Conservation (phyloP, 768 basidiomycete genomes). For the Suillus tomentosus region DNA sequence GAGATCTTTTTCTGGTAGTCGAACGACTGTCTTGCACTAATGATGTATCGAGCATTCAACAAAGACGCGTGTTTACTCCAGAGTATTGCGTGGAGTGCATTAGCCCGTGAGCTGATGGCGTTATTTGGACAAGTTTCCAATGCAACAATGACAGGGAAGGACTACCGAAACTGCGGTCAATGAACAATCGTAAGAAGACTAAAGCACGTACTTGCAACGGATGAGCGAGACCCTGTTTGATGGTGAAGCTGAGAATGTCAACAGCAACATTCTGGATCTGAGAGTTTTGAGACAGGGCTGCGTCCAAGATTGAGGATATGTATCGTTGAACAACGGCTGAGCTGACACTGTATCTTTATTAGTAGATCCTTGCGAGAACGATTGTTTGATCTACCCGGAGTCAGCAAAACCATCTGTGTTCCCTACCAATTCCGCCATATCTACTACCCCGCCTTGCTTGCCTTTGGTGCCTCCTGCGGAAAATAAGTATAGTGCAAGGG, state of each 20-base stretch:
- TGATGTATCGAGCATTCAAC: conserved; percentile 80
- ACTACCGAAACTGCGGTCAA: conserved; percentile 44
- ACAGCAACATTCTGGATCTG: conserved; percentile 82
- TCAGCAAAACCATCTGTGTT: conserved; percentile 96
- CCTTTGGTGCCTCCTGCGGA: conserved; percentile 21
- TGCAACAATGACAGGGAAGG: conserved; percentile 88
- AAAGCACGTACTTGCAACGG: conserved; percentile 71
- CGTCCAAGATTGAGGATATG: conserved; percentile 75
- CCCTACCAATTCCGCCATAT: conserved; percentile 94
- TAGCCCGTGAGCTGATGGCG: conserved; percentile 71
- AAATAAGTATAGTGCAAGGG: not conserved
- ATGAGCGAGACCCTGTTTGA: conserved; percentile 94
- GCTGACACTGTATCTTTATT: conserved; percentile 64
- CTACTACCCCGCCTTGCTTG: conserved; percentile 49
- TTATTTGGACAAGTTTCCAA: conserved; percentile 81
- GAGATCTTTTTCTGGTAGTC: conserved; percentile 73
- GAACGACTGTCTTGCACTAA: conserved; percentile 81
- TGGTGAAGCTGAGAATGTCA: conserved; percentile 89
- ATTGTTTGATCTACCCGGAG: conserved; percentile 71
- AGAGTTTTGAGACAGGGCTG: conserved; percentile 69
- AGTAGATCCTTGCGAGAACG: not conserved
- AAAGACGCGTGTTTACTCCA: conserved; percentile 90
- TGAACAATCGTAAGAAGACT: conserved; percentile 5
- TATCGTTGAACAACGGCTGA: conserved; percentile 96
- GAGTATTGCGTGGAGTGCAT: conserved; percentile 74